Base-by-base conservation (phyloP, 768 basidiomycete species). In the Inosperma sp. region DNA sequence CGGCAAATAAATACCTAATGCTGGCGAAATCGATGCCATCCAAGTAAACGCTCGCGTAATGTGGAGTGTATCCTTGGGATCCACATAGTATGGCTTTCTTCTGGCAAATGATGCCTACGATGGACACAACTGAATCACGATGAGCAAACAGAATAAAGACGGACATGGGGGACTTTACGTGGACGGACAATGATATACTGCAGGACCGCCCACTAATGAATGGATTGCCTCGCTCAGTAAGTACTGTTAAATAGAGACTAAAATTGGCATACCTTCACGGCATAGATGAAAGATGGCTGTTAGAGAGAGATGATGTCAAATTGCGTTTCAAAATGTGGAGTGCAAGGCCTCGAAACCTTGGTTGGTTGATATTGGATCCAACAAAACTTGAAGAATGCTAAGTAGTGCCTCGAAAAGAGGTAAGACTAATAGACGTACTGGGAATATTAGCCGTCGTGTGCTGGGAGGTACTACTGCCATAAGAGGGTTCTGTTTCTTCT, bases 281-380 rank as follows among this genome's bases (percentile, higher is more conserved):
- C 83, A 59, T 91, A 86, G 82, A 94, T 88, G 65, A 95, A 95
- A 68, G 94, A 92, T 2, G 84, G 73, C 81, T 88, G 58, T 35
- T 52, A 59, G 34, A n/a, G n/a, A n/a, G n/a, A n/a, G 21, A 29
- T 17, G 51, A 43, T 31, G 43, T 26, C 16, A 40, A 21, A 36
- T 19, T 35, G 19, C 7, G 31, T 49, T 21, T 25, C 22, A 41
- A 37, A 47, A 43, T 49, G 23, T 25, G 17, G 27, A 35, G 29
- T 10, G 29, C 45, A 36, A 56, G 17, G 26, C 26, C 14, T 35
- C 9, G n/a, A 14, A 52, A 81, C 84, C 72, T 90, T 92, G 14
- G 87, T 88, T 0, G 89, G 88, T n/a, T 88, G 72, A 63, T 86
- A 92, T 59, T 86, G 73, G 81, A 82, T 88, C 62, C 75, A 91